phyloP scores from a whole-genome alignment of 306 rosid genomes.

The Citrullus amarus region DNA sequence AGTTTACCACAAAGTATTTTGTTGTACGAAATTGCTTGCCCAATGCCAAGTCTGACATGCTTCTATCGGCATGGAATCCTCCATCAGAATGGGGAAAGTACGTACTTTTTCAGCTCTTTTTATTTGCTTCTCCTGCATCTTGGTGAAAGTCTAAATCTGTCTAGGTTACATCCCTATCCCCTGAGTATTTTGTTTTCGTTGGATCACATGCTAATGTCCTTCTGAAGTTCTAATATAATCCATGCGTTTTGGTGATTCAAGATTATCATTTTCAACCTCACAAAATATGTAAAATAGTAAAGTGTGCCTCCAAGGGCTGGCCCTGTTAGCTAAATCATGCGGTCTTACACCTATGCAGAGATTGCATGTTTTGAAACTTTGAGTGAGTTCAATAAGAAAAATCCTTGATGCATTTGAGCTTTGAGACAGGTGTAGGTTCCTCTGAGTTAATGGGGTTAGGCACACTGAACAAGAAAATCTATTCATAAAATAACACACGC shows the following conservation, averaged over 20 bases:
- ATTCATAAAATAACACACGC: background rate
- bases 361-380: background rate
- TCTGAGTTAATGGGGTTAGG: background rate
- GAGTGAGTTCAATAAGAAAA: background rate
- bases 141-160: constrained; percentile 7
- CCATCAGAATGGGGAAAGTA: constrained; percentile 93
- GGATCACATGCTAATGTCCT: background rate
- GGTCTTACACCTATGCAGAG: background rate
- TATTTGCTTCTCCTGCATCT: constrained; percentile 4
- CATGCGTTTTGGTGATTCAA: background rate
- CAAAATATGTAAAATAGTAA: background rate
- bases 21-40: constrained; percentile 89
- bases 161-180: background rate
- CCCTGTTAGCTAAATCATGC: background rate
- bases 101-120: constrained; percentile 18
- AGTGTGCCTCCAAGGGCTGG: background rate
- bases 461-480: too few species aligned
- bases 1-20: constrained; percentile 80
- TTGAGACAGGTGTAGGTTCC: background rate
- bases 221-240: background rate
- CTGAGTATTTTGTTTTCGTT: background rate
- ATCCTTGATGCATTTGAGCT: background rate
- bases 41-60: constrained; percentile 88
- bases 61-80: constrained; percentile 96
- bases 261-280: constrained; percentile 2